Base-by-base conservation (phyloP, 1,284 basidiomycete species). In the Tilletia setariae region DNA sequence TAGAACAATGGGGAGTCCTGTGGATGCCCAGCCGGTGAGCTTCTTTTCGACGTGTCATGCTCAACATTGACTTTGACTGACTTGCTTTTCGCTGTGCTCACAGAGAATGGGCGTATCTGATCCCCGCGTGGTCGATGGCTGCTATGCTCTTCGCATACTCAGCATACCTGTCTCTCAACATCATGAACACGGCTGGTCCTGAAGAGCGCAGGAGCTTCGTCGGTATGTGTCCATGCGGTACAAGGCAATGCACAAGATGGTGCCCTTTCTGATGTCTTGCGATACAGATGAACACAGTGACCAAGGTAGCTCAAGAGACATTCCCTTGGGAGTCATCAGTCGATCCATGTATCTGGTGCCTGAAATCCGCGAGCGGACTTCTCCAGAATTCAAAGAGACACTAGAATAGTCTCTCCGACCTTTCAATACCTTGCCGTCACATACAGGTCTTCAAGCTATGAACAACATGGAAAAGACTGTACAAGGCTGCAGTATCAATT, bases 51-150 rank as follows among this genome's bases (percentile, higher is more conserved):
- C 4, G 11, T 11, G 11, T 40, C 4, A 40, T 11, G 6, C 35
- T 40, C 35, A 40, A 40, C 6, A 4, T 6, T 11, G 35, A 40
- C 46, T 16, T 6, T 16, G 16, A 16, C 46, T 49, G 19, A n/a
- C 46, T 6, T 49, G 46, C 6, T 23, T 49, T 16, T n/a, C 43
- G 19, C 21, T n/a, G 46, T 49, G 16, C 6, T 19, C 19, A 49
- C 40, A 63, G 62, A n/a, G 62, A 63, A 63, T 63, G 62, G 62
- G 62, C 62, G 40, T 63, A 63, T 44, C 40, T 63, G 15, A 19
- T 63, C 21, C 62, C 62, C 11, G 62, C 62, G 8, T 63, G 62
- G 62, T 23, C n/a, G 2, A 43, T 63, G 42, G 43, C 23, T 25
- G 25, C 62, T 23, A 46, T 63, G 43, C 43, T 63, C 42, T 46